Conservation (phyloP, 2,329 filamentous ascomycete species). For the Colletotrichum tabaci region DNA sequence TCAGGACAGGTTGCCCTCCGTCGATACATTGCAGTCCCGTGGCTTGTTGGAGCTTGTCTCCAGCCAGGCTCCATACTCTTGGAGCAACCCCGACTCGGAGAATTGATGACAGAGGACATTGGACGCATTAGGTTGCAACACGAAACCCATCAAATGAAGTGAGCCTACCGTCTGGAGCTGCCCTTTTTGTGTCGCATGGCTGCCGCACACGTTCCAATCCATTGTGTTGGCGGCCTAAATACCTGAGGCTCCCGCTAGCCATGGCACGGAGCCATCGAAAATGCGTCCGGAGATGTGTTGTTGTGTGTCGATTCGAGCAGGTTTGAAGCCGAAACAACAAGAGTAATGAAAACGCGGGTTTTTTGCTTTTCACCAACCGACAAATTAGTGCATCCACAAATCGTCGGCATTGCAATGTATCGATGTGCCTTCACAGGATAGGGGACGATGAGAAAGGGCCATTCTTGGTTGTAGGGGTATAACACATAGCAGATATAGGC, state of each 20-base stretch:
- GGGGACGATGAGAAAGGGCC: conserved; percentile 38
- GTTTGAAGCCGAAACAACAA: conserved; percentile 1
- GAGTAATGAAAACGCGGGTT: conserved; percentile 19
- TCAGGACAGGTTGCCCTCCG: conserved; percentile 24
- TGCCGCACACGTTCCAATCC: conserved; percentile 28
- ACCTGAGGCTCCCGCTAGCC: neutral
- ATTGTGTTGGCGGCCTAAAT: conserved; percentile 9
- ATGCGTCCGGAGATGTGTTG: conserved; percentile 10
- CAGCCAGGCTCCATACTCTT: conserved; percentile 35
- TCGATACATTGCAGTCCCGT: conserved; percentile 36
- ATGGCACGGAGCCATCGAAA: neutral
- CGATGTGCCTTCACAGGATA: conserved; percentile 40
- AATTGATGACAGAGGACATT: conserved; percentile 32
- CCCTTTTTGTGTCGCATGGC: conserved; percentile 21
- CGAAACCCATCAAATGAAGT: conserved; percentile 16
- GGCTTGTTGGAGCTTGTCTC: conserved; percentile 34
- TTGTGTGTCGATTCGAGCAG: neutral
- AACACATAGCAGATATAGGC: conserved; percentile 56
- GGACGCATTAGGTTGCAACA: conserved; percentile 34
- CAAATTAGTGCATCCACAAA: conserved; percentile 27
- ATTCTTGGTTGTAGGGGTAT: conserved; percentile 47
- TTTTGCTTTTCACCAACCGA: conserved; percentile 1
- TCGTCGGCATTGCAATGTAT: conserved; percentile 13
- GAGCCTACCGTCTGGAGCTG: conserved; percentile 27
- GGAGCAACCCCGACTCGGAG: conserved; percentile 38